Evolutionary conservation across 768 basidiomycete species (phyloP).

Genomic region (Mycena alexandri): DNA sequence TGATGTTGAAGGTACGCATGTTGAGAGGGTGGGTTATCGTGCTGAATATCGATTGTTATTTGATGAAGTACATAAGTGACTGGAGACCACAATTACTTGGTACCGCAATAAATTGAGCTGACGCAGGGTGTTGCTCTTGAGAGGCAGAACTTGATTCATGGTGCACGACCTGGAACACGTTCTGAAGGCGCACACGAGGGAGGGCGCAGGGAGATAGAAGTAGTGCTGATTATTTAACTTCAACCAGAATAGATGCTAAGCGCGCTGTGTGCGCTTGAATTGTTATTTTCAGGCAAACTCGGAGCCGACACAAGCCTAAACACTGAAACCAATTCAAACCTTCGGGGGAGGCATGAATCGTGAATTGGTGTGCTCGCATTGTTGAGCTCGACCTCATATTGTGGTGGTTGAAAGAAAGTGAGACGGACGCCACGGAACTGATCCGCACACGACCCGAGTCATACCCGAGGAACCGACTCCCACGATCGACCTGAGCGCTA

Average conservation of each 20-base stretch:
- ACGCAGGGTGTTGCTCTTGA: slow-evolving; percentile 25
- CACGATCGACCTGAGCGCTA: too few relatives aligned
- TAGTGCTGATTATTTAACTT: not conserved
- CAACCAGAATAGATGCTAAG: slow-evolving; percentile 11
- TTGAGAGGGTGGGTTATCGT: slow-evolving; percentile 18
- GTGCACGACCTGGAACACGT: slow-evolving; percentile 11
- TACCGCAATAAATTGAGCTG: slow-evolving; percentile 33
- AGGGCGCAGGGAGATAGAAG: slow-evolving; percentile 14
- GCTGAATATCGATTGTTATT: not conserved
- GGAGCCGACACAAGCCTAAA: too few relatives aligned
- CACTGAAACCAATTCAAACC: too few relatives aligned
- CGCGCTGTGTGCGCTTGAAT: not conserved
- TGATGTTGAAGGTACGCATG: slow-evolving; percentile 32
- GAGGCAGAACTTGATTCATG: slow-evolving; percentile 30
- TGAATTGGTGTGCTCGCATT: too few relatives aligned
- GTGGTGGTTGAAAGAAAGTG: too few relatives aligned
- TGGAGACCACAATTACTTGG: slow-evolving; percentile 7
- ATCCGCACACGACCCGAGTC: too few relatives aligned
- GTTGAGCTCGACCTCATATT: too few relatives aligned
- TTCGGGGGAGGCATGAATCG: too few relatives aligned
- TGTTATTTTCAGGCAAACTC: too few relatives aligned
- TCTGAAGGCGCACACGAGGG: slow-evolving; percentile 22
- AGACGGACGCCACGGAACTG: too few relatives aligned
- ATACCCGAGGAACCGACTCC: too few relatives aligned
- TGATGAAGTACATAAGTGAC: not conserved